Conservation (phyloP, 2,329 filamentous ascomycete genomes). For the Chalara sp. region DNA sequence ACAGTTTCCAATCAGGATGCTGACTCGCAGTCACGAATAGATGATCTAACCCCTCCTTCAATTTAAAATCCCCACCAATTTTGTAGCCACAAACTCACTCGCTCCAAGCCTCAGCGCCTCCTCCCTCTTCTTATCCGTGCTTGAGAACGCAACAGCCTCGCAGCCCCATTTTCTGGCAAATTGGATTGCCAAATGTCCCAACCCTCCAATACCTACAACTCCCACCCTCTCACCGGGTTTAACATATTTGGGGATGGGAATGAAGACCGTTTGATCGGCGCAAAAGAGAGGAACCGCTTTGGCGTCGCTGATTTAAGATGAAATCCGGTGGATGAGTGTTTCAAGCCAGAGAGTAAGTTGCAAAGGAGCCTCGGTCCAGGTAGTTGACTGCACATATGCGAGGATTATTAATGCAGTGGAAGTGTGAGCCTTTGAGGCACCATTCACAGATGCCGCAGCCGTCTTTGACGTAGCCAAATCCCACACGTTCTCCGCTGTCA, state of each 20-base stretch:
- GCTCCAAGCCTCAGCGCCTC: constrained; percentile 55
- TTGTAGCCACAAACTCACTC: constrained; percentile 52
- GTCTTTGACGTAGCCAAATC: constrained; percentile 38
- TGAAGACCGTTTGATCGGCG: constrained; percentile 37
- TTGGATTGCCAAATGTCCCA: constrained; percentile 57
- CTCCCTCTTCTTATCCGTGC: constrained; percentile 54
- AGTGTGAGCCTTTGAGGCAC: constrained; percentile 37
- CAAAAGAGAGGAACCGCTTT: constrained; percentile 40
- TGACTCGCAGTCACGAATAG: constrained; percentile 24
- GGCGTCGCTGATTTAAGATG: constrained; percentile 30
- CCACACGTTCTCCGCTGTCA: constrained; percentile 38
- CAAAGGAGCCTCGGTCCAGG: constrained; percentile 42
- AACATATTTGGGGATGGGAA: constrained; percentile 27
- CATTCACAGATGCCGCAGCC: constrained; percentile 37
- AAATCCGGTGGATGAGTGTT: constrained; percentile 33
- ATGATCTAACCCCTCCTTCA: constrained; percentile 27
- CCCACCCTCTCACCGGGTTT: constrained; percentile 27
- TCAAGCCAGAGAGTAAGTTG: constrained; percentile 30
- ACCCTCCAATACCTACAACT: constrained; percentile 50
- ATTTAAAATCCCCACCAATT: constrained; percentile 20
- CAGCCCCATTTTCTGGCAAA: constrained; percentile 58
- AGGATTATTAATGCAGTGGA: constrained; percentile 34
- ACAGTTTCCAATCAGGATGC: constrained; percentile 53
- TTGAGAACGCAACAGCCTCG: constrained; percentile 51
- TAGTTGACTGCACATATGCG: constrained; percentile 35